A percentile compares a stretch with the other conserved stretches of the same genome.
phyloP scores from a whole-genome alignment of 805 yeast species.

The Cyberlindnera xishuangbannaensis region DNA sequence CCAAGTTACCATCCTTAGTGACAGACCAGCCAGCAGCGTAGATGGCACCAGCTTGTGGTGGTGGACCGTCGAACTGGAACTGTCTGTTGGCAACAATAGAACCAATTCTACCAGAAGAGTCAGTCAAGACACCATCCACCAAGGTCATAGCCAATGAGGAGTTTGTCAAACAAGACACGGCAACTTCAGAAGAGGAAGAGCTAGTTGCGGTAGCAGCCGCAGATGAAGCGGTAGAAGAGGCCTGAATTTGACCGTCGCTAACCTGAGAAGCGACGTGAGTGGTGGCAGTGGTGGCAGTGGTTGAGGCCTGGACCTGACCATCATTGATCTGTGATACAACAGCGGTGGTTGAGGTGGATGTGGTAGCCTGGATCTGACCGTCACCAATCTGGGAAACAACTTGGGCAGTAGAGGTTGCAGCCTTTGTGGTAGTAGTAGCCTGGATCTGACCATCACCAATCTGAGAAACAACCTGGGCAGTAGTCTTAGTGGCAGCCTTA shows the following conservation, averaged over 20 bases:
- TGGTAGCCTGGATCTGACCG: conserved; percentile 34
- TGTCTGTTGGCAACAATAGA: conserved; percentile 79
- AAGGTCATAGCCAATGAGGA: conserved; percentile 53
- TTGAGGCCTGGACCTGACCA: conserved; percentile 22
- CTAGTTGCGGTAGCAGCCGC: conserved; percentile 20
- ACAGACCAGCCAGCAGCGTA: conserved; percentile 65
- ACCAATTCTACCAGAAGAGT: conserved; percentile 62
- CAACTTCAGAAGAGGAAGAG: conserved; percentile 21
- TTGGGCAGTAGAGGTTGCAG: conserved; percentile 10
- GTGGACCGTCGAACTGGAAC: conserved; percentile 83
- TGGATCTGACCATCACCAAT: conserved; percentile 58
- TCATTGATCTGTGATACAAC: conserved; percentile 19
- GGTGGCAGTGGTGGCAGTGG: conserved; percentile 24
- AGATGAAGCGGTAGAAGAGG: conserved; percentile 16
- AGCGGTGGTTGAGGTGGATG: conserved; percentile 28
- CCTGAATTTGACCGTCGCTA: conserved; percentile 18
- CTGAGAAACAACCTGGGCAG: conserved; percentile 38
- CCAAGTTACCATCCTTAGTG: conserved; percentile 51
- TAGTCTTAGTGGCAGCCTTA: too few species aligned
- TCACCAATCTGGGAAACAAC: conserved; percentile 40
- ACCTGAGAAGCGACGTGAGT: conserved; percentile 20
- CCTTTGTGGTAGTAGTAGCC: conserved; percentile 30
- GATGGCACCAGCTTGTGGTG: conserved; percentile 76
- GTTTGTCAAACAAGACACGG: conserved; percentile 37
- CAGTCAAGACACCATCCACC: conserved; percentile 45